These are phyloP conservation scores for Tetrapisispora nanseiensis DNA, from an alignment of 805 yeast genomes.

Conservation along the genomic window DNA sequence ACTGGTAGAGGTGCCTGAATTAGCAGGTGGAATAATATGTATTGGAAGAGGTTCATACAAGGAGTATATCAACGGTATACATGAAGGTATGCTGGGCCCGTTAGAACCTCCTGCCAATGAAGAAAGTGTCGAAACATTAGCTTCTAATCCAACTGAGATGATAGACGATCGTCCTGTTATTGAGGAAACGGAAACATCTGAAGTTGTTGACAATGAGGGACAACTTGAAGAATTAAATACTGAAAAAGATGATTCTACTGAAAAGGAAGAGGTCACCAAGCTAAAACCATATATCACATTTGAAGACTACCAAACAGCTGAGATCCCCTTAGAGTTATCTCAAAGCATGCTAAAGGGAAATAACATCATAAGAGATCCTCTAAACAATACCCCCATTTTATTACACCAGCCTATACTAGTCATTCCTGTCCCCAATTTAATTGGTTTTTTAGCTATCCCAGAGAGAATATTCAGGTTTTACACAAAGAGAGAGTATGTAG, in stretches of 20 bases:
- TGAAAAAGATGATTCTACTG: no score
- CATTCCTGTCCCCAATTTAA: conserved; percentile 62
- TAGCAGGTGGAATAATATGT: conserved; percentile 80
- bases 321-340: conserved; percentile 47
- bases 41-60: conserved; percentile 94
- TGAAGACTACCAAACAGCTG: conserved; percentile 43
- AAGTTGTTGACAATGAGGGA: conserved; percentile 6
- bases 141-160: background rate
- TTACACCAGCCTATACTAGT: conserved; percentile 73
- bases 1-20: conserved; percentile 31
- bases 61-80: conserved; percentile 82
- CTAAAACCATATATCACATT: conserved; percentile 56
- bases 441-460: conserved; percentile 74
- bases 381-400: conserved; percentile 40
- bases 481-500: conserved; percentile 61
- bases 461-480: conserved; percentile 69
- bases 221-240: conserved; percentile 6
- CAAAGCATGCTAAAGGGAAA: conserved; percentile 7
- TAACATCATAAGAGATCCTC: conserved; percentile 23
- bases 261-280: conserved; percentile 23
- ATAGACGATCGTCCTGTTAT: background rate
- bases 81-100: conserved; percentile 93
- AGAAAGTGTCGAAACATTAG: conserved; percentile 5
- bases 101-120: conserved; percentile 41
- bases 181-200: conserved; percentile 5